Conservation (phyloP, 768 basidiomycete species). For the Suillus plorans region DNA sequence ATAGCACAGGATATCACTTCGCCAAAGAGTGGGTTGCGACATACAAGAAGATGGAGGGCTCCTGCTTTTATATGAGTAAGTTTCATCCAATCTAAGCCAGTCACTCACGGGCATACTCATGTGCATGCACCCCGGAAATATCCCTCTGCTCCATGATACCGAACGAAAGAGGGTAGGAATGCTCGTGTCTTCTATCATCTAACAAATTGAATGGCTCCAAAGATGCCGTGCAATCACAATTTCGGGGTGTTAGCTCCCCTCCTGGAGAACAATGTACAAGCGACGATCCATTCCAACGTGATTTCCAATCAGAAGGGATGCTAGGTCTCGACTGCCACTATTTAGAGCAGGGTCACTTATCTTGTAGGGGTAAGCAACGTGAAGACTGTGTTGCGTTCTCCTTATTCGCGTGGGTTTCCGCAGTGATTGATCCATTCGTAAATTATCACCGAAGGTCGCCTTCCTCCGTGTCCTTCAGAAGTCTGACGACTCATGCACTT, state of each 20-base stretch:
- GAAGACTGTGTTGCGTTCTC: background rate
- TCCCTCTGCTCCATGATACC: background rate
- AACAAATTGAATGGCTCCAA: background rate
- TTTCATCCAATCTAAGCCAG: background rate
- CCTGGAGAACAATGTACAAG: background rate
- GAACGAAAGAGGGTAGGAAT: constrained; percentile 3
- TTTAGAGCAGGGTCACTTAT: background rate
- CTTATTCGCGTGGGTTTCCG: background rate
- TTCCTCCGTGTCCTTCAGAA: background rate
- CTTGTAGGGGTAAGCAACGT: background rate
- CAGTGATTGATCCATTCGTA: constrained; percentile 1
- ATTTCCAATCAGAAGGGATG: background rate
- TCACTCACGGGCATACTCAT: background rate
- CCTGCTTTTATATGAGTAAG: background rate
- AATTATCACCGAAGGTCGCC: background rate
- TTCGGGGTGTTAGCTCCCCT: background rate
- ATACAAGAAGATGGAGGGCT: background rate
- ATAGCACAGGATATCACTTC: constrained; percentile 18
- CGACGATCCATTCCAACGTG: background rate
- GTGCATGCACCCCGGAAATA: background rate
- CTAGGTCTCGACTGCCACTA: background rate
- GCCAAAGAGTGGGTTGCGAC: background rate
- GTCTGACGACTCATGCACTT: background rate
- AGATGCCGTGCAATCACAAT: background rate
- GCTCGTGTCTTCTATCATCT: background rate